A percentile compares a stretch with the other conserved stretches of the same genome.
These are phyloP conservation scores for Pichia cactophila DNA, from an alignment of 1,139 yeast species.

Conservation along the genomic window DNA sequence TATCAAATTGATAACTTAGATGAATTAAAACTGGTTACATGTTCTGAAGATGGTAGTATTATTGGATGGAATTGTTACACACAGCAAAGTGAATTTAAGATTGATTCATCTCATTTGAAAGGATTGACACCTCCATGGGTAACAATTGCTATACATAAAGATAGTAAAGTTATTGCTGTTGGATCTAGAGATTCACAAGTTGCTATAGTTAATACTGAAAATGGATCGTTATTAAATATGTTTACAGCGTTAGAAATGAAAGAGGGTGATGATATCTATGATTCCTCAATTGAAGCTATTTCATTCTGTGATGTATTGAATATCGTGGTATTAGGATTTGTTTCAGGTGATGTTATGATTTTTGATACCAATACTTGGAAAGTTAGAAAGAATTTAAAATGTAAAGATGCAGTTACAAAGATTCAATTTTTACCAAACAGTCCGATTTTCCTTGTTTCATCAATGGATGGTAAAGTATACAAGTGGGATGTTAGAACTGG, in stretches of 20 bases:
- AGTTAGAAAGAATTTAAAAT: slow-evolving; percentile 59
- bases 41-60: slow-evolving; percentile 83
- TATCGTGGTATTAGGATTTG: slow-evolving; percentile 79
- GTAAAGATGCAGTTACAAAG: slow-evolving; percentile 80
- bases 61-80: slow-evolving; percentile 89
- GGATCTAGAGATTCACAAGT: slow-evolving; percentile 87
- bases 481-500: slow-evolving; percentile 91
- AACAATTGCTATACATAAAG: slow-evolving; percentile 40
- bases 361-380: slow-evolving; percentile 86
- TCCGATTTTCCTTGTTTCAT: slow-evolving; percentile 59
- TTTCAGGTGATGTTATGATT: slow-evolving; percentile 74
- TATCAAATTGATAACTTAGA: slow-evolving; percentile 56
- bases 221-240: slow-evolving; percentile 63
- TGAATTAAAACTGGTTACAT: slow-evolving; percentile 59
- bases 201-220: slow-evolving; percentile 63
- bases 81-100: slow-evolving; percentile 57
- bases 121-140: slow-evolving; percentile 83
- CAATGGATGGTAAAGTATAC: slow-evolving; percentile 79
- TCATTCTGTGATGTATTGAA: slow-evolving; percentile 67
- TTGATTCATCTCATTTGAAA: slow-evolving; percentile 52
- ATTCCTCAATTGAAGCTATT: slow-evolving; percentile 78
- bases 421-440: slow-evolving; percentile 54
- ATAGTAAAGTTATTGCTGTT: slow-evolving; percentile 46
- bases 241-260: slow-evolving; percentile 55
- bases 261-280: slow-evolving; percentile 59